Percentiles rank a stretch among this genome's conserved stretches.
Evolutionary conservation across 768 basidiomycete species (phyloP).

Genomic region (Scleroderma citrinum): DNA sequence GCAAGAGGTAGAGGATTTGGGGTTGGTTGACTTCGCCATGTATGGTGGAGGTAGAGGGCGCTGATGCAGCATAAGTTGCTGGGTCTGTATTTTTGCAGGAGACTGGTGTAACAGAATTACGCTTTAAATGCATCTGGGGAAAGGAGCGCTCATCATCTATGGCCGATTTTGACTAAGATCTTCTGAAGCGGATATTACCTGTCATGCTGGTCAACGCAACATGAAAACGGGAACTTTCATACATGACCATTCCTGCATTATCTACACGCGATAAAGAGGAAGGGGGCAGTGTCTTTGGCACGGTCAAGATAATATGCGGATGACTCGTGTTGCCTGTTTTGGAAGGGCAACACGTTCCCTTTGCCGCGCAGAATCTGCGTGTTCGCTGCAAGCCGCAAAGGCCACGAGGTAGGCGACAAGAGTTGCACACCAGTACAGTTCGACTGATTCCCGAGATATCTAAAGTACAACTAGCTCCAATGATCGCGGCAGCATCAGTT

Average conservation of each 20-base stretch:
- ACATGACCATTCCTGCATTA: slow-evolving; percentile 27
- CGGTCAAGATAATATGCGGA: no score
- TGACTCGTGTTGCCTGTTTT: slow-evolving; percentile 19
- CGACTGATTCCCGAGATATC: slow-evolving; percentile 18
- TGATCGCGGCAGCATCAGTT: slow-evolving; percentile 15
- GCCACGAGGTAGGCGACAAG: slow-evolving; percentile 27
- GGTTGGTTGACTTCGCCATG: slow-evolving; percentile 30
- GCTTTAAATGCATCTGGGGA: slow-evolving; percentile 23
- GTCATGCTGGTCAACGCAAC: slow-evolving; percentile 20
- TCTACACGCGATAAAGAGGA: slow-evolving; percentile 27
- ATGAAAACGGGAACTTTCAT: slow-evolving; percentile 29
- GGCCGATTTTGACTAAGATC: slow-evolving; percentile 18
- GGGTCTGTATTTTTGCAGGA: slow-evolving; percentile 9
- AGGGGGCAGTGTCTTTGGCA: slow-evolving; percentile 22
- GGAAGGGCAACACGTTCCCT: slow-evolving; percentile 25
- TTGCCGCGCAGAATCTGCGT: slow-evolving; percentile 29
- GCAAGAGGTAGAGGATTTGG: slow-evolving; percentile 27
- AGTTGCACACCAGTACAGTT: slow-evolving; percentile 13
- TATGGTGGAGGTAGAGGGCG: slow-evolving; percentile 24
- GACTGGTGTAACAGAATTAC: not conserved
- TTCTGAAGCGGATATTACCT: slow-evolving; percentile 28
- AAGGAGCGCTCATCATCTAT: slow-evolving; percentile 19
- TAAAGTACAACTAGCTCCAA: slow-evolving; percentile 20
- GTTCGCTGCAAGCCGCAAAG: slow-evolving; percentile 18
- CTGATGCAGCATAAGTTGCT: slow-evolving; percentile 24